Conservation (phyloP, 306 rosid species). For the Trifolium fragiferum region DNA sequence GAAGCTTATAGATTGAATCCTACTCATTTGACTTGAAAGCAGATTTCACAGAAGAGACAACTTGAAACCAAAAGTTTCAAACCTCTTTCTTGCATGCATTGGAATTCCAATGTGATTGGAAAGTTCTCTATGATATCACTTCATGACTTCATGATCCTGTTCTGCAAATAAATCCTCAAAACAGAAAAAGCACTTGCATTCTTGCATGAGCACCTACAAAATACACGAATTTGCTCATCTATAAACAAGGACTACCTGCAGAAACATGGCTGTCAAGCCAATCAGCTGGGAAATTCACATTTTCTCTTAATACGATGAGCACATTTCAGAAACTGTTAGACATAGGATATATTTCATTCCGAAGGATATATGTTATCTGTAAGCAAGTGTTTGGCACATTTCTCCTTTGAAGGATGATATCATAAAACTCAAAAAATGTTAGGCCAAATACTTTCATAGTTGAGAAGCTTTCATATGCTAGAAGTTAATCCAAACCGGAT, state of each 20-base stretch:
- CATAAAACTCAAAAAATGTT: neutral
- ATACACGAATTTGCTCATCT: neutral
- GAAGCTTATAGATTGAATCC: too few relatives aligned
- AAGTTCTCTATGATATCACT: too few relatives aligned
- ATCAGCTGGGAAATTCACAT: neutral
- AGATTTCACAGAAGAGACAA: too few relatives aligned
- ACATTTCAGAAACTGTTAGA: neutral
- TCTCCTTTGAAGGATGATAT: neutral
- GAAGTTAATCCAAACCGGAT: neutral
- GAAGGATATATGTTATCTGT: neutral
- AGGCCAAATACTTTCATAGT: neutral
- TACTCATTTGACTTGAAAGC: too few relatives aligned
- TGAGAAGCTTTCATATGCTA: neutral
- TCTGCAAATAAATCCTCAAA: neutral
- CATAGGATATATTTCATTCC: neutral
- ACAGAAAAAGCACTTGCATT: neutral
- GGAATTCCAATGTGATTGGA: too few relatives aligned
- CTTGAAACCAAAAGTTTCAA: too few relatives aligned
- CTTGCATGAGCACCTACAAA: neutral
- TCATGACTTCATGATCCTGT: neutral
- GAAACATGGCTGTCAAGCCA: neutral
- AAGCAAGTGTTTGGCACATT: neutral
- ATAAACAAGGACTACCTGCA: neutral
- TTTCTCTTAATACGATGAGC: neutral
- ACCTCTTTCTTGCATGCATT: too few relatives aligned